Base-by-base conservation (phyloP, 1,284 basidiomycete genomes). In the Cutaneotrichosporon dermatis region DNA sequence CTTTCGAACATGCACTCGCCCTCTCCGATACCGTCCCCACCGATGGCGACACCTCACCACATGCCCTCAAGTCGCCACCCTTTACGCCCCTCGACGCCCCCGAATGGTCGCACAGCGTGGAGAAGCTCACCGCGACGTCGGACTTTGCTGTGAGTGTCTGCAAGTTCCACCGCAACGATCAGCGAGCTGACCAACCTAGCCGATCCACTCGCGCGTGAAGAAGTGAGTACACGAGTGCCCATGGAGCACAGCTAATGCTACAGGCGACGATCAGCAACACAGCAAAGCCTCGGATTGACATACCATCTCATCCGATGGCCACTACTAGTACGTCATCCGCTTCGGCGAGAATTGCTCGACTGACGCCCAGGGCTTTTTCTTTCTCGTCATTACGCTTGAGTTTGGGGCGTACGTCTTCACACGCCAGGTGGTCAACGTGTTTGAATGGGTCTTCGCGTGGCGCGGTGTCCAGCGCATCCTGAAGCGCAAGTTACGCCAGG, bases 381-480 rank as follows among this genome's bases (percentile, higher is more conserved):
- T 93, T 66, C 57, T 87, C 4, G 85, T 95, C 76, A 97, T 99
- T 66, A 82, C 85, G 37, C 81, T 84, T 36, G 90, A 98, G 76
- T 98, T 99, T 71, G 81, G 89, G 12, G 79, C 89, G 37, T 93
- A 98, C 72, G 85, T 98, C 44, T 66, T 90, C 34, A 90, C 92
- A 51, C 83, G 95, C 42, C 94, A 98, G 75, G 74, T 94, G 13
- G 95, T 97, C 44, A 94, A 94, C 70, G 83, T 89, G n/a, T 89
- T 92, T 70, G 92, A 96, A 77, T 94, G 87, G 85, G 74, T 92
- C 50, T 85, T 89, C 33, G 90, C 90, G 55, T 97, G 92, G 92
- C 80, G 90, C 58, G 94, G 95, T 6, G 81, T 85, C 59, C 93
- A 92, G 71, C 90, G 90, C 4, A 75, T 82, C 15, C 79, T 95